phyloP scores from a whole-genome alignment of 495 filamentous ascomycete genomes.

The Hyaloscypha finlandica region DNA sequence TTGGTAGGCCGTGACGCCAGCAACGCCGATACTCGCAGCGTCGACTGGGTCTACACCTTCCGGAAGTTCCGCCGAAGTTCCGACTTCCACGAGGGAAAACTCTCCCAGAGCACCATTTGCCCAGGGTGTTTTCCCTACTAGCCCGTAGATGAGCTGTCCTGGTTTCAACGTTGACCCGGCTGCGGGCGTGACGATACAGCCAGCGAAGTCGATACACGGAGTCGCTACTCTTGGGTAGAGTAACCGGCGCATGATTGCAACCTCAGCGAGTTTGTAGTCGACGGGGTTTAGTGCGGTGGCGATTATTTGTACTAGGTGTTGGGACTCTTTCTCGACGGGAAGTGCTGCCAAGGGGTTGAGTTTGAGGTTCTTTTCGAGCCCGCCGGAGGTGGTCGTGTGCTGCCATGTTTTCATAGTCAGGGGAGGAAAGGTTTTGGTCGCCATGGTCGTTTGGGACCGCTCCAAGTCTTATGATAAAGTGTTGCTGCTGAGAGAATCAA shows the following conservation, averaged over 20 bases:
- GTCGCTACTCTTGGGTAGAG: slow-evolving; percentile 50
- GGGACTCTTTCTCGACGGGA: slow-evolving; percentile 39
- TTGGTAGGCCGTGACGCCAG: slow-evolving; percentile 62
- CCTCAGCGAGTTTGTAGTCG: slow-evolving; percentile 69
- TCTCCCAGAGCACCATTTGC: slow-evolving; percentile 56
- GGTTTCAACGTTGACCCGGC: slow-evolving; percentile 37
- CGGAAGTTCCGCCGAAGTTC: slow-evolving; percentile 44
- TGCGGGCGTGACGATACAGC: slow-evolving; percentile 49
- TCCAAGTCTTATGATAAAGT: no score
- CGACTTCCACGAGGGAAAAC: slow-evolving; percentile 42
- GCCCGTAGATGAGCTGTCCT: slow-evolving; percentile 62
- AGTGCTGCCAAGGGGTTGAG: slow-evolving; percentile 47
- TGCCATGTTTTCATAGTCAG: slow-evolving; percentile 65
- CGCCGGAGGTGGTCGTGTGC: slow-evolving; percentile 48
- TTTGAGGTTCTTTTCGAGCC: slow-evolving; percentile 59
- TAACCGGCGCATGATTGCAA: slow-evolving; percentile 44
- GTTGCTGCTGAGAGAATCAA: no score
- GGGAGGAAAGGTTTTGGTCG: slow-evolving; percentile 18
- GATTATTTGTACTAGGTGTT: slow-evolving; percentile 60
- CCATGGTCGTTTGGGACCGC: background rate
- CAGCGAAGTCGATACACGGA: slow-evolving; percentile 66
- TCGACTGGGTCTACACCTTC: slow-evolving; percentile 51
- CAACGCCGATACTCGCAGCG: slow-evolving; percentile 55
- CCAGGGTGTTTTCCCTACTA: slow-evolving; percentile 31
- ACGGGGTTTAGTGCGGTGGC: slow-evolving; percentile 63